Evolutionary conservation across 179 eudicot species (phyloP), one percentile per base, ranked within the genome.

Genomic region (Silene coronaria): DNA sequence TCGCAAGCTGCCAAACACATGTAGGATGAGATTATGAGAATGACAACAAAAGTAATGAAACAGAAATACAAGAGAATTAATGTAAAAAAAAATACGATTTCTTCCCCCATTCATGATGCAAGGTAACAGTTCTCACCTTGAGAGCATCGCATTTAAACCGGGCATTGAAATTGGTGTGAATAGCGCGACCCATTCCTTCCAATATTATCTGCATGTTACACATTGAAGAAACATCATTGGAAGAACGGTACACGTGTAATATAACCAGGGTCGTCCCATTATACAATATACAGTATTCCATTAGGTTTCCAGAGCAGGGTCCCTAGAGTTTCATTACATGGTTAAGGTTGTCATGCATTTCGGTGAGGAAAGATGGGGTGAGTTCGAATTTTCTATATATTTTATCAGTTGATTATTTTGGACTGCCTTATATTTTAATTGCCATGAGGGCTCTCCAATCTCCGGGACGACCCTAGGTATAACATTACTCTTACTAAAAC

Each of bases 151-250:
- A 95, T 80, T 85, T 88, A 62, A 95, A 95, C 76, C 42, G 83
- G 57, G 97, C 99, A 60, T 89, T 91, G 79, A 80, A 92, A 82
- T 95, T 95, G 58, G 99, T 92, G 82, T 95, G 99, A 55, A 95
- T 82, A 59, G 99, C 76, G 38, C 99, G 83, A 34, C 99, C 99
- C 97, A 95, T 95, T 76, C 99, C 99, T 87, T 95, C 97, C 90
- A 95, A 88, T 32, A 95, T 87, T 19, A 95, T 78, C 99, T 95
- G 89, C 82, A 79, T 16, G 58, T 28, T 74, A 74, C 67, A 66
- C 23, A 10, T 38, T 26, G 22, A 66, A 17, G 10, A 55, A 16
- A 55, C 21, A 55, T 14, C 19, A 4, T 4, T n/a, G 2, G 5
- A 55, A 55, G 59, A 55, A 55, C 7, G 59, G 59, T 16, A 55